phyloP scores from a whole-genome alignment of 345 rosid species.

The Salix brachista region DNA sequence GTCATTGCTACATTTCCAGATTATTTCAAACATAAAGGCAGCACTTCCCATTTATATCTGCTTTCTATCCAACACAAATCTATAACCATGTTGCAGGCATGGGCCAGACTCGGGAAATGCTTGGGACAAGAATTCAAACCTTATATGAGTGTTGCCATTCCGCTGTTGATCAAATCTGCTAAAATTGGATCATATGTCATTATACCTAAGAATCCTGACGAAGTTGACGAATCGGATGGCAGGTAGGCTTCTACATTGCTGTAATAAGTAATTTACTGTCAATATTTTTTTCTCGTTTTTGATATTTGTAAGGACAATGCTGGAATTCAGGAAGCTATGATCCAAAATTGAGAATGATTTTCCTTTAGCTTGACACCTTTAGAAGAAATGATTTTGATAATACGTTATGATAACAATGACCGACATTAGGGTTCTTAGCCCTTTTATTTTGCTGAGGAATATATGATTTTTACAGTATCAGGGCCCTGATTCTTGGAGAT shows the following conservation, averaged over 20 bases:
- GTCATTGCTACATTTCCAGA: background rate
- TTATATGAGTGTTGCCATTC: conserved; percentile 10
- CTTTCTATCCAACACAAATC: background rate
- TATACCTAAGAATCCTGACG: background rate
- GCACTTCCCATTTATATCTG: background rate
- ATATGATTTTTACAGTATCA: background rate
- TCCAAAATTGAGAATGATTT: background rate
- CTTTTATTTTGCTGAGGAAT: background rate
- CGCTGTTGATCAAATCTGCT: conserved; percentile 11
- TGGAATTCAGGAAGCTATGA: background rate
- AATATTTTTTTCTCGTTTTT: background rate
- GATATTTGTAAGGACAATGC: background rate
- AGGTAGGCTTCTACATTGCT: conserved; percentile 2
- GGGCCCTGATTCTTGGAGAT: background rate
- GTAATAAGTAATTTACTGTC: background rate
- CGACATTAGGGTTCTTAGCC: background rate
- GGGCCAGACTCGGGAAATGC: conserved; percentile 15
- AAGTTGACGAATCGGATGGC: background rate
- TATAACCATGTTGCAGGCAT: conserved; percentile 5
- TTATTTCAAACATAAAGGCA: background rate
- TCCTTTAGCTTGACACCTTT: background rate
- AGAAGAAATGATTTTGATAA: background rate
- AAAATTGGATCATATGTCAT: background rate
- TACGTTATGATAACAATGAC: background rate
- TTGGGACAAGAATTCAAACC: conserved; percentile 16